phyloP scores from a whole-genome alignment of 2,329 filamentous ascomycete species.

The Pseudogymnoascus sp. region DNA sequence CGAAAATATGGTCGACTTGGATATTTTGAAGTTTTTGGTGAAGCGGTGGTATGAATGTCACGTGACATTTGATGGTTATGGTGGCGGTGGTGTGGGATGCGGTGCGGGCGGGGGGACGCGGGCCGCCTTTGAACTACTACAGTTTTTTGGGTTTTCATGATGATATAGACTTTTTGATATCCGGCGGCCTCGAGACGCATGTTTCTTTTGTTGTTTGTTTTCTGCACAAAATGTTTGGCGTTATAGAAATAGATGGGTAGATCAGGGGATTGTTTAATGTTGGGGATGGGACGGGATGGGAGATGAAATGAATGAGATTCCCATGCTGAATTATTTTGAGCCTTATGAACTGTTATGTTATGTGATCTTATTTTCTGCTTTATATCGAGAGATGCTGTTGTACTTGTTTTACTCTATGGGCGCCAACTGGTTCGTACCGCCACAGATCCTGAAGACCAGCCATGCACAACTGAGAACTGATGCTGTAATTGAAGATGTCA shows the following conservation, averaged over 20 bases:
- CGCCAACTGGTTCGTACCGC: background rate
- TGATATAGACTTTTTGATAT: slow-evolving; percentile 10
- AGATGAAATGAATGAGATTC: slow-evolving; percentile 3
- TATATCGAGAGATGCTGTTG: background rate
- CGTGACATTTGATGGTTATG: background rate
- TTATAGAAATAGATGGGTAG: slow-evolving; percentile 8
- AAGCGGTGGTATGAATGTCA: background rate
- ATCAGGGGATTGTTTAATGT: background rate
- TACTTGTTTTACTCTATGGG: background rate
- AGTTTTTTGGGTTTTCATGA: slow-evolving; percentile 9
- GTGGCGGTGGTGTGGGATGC: background rate
- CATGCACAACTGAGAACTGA: background rate
- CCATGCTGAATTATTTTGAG: background rate
- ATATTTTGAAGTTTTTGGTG: background rate
- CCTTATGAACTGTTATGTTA: background rate
- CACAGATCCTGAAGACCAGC: background rate
- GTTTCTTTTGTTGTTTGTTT: background rate
- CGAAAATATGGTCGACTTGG: background rate
- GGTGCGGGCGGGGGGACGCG: background rate
- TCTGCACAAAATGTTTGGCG: slow-evolving; percentile 5
- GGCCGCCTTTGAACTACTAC: background rate
- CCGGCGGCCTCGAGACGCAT: slow-evolving; percentile 10
- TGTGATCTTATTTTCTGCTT: background rate
- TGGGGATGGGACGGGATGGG: background rate
- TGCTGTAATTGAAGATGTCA: background rate